A percentile compares a stretch with the other conserved stretches of the same genome.
Conservation (phyloP, 2,329 filamentous ascomycete genomes). For the Knoxdaviesia capensis region DNA sequence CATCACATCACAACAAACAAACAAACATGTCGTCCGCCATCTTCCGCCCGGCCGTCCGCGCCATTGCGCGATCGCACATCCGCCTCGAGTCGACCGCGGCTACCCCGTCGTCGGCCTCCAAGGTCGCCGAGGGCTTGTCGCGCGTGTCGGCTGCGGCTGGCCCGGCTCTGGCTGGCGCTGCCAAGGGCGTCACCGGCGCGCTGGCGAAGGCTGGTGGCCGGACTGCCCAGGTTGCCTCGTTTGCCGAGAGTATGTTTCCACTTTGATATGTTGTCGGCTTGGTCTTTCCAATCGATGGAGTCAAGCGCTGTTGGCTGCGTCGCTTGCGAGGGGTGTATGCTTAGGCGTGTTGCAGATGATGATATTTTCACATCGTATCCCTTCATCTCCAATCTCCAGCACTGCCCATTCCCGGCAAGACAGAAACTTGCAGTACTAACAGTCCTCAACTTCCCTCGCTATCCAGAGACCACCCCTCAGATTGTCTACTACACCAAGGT, state of each 20-base stretch:
- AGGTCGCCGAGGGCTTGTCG: constrained; percentile 62
- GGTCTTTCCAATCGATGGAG: too few species aligned
- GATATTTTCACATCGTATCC: too few species aligned
- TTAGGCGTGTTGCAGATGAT: too few species aligned
- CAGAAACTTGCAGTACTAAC: too few species aligned
- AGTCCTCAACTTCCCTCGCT: background rate
- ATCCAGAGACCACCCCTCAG: constrained; percentile 60
- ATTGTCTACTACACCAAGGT: constrained; percentile 87
- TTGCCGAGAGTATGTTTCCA: constrained; percentile 61
- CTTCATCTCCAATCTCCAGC: too few species aligned
- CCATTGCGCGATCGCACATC: constrained; percentile 17
- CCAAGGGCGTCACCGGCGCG: constrained; percentile 42
- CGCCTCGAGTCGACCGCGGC: constrained; percentile 40
- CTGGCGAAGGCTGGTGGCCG: constrained; percentile 65
- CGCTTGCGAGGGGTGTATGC: too few species aligned
- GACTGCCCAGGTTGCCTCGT: constrained; percentile 57
- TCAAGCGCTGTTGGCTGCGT: too few species aligned
- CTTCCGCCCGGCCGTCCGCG: constrained; percentile 15
- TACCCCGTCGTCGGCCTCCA: constrained; percentile 19
- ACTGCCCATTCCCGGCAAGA: too few species aligned
- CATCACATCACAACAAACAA: background rate
- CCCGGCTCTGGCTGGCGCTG: constrained; percentile 54
- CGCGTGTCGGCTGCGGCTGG: constrained; percentile 65
- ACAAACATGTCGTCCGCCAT: constrained; percentile 11
- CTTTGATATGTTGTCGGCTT: background rate